Evolutionary conservation across 208 protist species (phyloP), one percentile per base, ranked within the genome.

Genomic region (Novymonas esmeraldas): DNA sequence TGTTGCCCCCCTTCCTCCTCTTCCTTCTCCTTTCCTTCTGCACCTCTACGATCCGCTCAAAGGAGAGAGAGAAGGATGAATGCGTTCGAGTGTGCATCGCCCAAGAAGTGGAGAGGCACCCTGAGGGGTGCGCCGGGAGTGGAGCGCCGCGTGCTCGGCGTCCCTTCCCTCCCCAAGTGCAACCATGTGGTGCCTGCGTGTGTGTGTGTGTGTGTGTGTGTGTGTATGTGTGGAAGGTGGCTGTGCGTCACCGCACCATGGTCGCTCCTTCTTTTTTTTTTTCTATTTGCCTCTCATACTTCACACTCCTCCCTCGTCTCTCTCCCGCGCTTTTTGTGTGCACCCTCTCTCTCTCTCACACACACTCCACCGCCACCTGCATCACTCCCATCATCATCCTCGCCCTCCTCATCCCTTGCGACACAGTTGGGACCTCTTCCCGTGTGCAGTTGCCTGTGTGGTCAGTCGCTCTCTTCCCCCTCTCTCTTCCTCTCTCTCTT

Each of bases 231-330:
- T 26, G 14, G n/a, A 2, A 7, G 13, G n/a, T n/a, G n/a, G n/a
- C n/a, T n/a, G n/a, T n/a, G n/a, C n/a, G n/a, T n/a, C n/a, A n/a
- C n/a, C n/a, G n/a, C n/a, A n/a, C n/a, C n/a, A n/a, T n/a, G n/a
- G n/a, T n/a, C n/a, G n/a, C 29, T 38, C 29, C 29, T 4, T 18
- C 50, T 16, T 2, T 28, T 34, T 13, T 7, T 44, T 24, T 41
- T 26, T 49, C 22, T 0, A 9, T 24, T 11, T 51, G 18, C 10
- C 29, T 4, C 24, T 29, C 22, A 10, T 28, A 18, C 45, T 24
- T 10, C 18, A 6, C 5, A 11, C 45, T 33, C 34, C 16, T 76
- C 44, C 56, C 55, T 64, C 56, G 31, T 42, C 29, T 45, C 38
- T 57, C 65, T 38, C 54, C 26, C 45, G 52, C 5, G 6, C 4